Percentiles rank a stretch among this genome's conserved stretches.
These are phyloP conservation scores for Thozetella sp. DNA, from an alignment of 495 filamentous ascomycete species.

Conservation along the genomic window DNA sequence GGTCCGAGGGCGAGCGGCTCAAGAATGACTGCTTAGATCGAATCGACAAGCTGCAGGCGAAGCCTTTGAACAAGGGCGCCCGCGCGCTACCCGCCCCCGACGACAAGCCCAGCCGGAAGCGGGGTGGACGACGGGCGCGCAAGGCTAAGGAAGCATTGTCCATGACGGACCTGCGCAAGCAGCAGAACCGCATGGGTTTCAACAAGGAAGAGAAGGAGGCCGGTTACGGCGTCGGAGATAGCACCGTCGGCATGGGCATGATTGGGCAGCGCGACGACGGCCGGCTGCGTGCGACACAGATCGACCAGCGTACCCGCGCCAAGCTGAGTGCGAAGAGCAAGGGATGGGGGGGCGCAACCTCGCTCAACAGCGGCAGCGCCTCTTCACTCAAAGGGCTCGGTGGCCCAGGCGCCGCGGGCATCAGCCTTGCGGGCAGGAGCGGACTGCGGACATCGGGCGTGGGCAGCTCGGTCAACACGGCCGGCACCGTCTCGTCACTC, in stretches of 20 bases:
- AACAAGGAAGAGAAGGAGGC: constrained; percentile 95
- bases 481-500: constrained; percentile 83
- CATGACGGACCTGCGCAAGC: constrained; percentile 96
- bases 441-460: constrained; percentile 79
- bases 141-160: constrained; percentile 97
- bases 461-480: constrained; percentile 61
- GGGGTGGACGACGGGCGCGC: constrained; percentile 86
- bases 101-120: constrained; percentile 92
- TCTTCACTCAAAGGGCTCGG: constrained; percentile 75
- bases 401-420: constrained; percentile 63
- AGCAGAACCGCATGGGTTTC: constrained; percentile 94
- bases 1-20: constrained; percentile 82
- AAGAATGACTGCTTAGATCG: constrained; percentile 81
- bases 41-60: constrained; percentile 91
- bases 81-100: constrained; percentile 92
- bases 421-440: constrained; percentile 66
- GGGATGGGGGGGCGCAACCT: constrained; percentile 83
- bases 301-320: constrained; percentile 90
- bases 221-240: constrained; percentile 86
- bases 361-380: constrained; percentile 66
- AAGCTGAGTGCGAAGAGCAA: constrained; percentile 94
- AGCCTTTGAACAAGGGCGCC: constrained; percentile 86
- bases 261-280: constrained; percentile 87
- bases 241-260: constrained; percentile 91
- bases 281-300: constrained; percentile 81